These are phyloP conservation scores for Apiotrichum laibachii DNA, from an alignment of 1,284 basidiomycete species.

Conservation along the genomic window DNA sequence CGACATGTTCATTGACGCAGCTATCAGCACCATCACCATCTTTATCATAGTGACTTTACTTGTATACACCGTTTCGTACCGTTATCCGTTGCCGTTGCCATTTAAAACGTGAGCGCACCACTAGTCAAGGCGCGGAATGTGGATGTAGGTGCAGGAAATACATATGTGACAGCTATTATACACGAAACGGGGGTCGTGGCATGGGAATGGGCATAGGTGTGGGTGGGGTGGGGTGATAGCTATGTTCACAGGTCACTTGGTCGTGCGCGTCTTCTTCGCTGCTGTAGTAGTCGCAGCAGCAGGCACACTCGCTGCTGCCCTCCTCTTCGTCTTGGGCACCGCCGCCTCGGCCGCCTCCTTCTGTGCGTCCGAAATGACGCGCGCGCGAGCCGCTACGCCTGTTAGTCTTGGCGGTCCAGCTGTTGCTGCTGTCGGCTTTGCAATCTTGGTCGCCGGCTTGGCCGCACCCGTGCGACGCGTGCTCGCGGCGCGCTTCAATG, in stretches of 20 bases:
- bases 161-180: neutral
- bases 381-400: neutral
- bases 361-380: neutral
- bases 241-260: neutral
- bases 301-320: neutral
- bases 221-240: neutral
- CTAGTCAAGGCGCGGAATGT: too few species aligned
- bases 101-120: too few species aligned
- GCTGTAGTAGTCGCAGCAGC: neutral
- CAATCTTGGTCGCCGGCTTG: neutral
- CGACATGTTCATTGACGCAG: too few species aligned
- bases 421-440: neutral
- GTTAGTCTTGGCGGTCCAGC: neutral
- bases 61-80: too few species aligned
- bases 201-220: too few species aligned
- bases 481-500: neutral
- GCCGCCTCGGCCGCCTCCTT: neutral
- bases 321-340: neutral
- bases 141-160: neutral
- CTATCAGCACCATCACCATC: too few species aligned
- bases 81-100: too few species aligned
- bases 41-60: too few species aligned
- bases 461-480: neutral
- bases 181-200: neutral
- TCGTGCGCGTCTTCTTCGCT: neutral